Percentiles rank a stretch among this genome's conserved stretches.
These are phyloP conservation scores for Manihot esculenta DNA, from an alignment of 441 rosid genomes.

Conservation along the genomic window DNA sequence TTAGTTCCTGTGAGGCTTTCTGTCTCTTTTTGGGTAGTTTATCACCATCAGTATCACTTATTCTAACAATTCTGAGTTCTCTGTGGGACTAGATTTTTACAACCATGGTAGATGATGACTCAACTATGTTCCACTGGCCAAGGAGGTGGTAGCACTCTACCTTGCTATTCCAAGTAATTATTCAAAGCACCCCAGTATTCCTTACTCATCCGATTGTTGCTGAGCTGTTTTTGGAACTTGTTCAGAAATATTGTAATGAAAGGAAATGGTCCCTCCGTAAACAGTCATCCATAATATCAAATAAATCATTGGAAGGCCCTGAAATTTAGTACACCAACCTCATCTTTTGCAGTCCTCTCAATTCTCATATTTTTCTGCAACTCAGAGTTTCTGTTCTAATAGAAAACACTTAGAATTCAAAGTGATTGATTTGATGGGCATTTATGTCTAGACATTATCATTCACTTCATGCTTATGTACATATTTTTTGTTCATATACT, in stretches of 20 bases:
- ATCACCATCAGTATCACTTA: not conserved
- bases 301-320: no score
- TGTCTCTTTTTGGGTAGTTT: not conserved
- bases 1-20: not conserved
- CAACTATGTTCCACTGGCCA: not conserved
- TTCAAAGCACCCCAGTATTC: no score
- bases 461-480: conserved; percentile 11
- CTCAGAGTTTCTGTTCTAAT: not conserved
- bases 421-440: conserved; percentile 12
- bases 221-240: no score
- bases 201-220: no score
- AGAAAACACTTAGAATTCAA: not conserved
- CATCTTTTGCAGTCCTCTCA: not conserved
- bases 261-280: no score
- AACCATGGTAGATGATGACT: not conserved
- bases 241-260: no score
- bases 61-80: conserved; percentile 18
- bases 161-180: not conserved
- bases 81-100: not conserved
- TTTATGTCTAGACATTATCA: not conserved
- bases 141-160: not conserved
- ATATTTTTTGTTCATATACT: conserved; percentile 7
- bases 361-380: not conserved
- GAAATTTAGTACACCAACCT: not conserved
- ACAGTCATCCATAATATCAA: no score